Base-by-base conservation (phyloP, 2,329 filamentous ascomycete species). In the Fusarium sp. region DNA sequence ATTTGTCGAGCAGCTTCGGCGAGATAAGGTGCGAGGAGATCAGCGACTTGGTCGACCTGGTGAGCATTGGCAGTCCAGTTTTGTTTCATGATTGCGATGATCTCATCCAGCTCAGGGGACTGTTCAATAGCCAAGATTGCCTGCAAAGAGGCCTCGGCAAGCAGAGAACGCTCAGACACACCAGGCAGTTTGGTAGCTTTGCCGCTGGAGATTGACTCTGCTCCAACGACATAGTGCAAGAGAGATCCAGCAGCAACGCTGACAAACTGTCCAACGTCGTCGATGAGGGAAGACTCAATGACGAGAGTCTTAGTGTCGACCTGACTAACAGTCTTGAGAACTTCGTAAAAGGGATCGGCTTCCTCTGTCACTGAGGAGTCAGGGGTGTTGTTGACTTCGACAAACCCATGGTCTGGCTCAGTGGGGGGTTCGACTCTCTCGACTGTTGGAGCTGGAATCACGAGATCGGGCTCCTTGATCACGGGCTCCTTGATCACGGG, bases 81-180 rank as follows among this genome's bases (percentile, higher is more conserved):
- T 7, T 57, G 14, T n/a, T 57, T 50, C 64, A 71, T 71, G 11
- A 17, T n/a, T 2, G 53, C 64, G 15, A 72, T 17, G 13, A 72
- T 60, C 24, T 71, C 44, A 17, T 71, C 58, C 10, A 71, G 49
- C 33, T 72, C 67, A 3, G 54, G 14, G 2, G 67, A 71, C 6
- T 71, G 53, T 10, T 71, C 48, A 1, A 68, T 61, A 1, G 67
- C 64, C 1, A 72, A 15, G 1, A 72, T 54, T 18, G 64, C 64
- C 4, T 72, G 60, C 0, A 71, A 48, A 34, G 67, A 59, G 0
- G 64, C 67, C 5, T 71, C 64, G 2, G 69, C 58, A 6, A 58
- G 49, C 1, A 58, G 49, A 3, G 39, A 39, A 2, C 17, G 31
- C 17, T 58, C 55, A 5, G 55, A 5, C 2, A 58, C 33, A 8